Evolutionary conservation across 192 early-diverging fungal genomes (phyloP), one percentile per base, ranked within the genome.

Genomic region (Coemansia sp.): DNA sequence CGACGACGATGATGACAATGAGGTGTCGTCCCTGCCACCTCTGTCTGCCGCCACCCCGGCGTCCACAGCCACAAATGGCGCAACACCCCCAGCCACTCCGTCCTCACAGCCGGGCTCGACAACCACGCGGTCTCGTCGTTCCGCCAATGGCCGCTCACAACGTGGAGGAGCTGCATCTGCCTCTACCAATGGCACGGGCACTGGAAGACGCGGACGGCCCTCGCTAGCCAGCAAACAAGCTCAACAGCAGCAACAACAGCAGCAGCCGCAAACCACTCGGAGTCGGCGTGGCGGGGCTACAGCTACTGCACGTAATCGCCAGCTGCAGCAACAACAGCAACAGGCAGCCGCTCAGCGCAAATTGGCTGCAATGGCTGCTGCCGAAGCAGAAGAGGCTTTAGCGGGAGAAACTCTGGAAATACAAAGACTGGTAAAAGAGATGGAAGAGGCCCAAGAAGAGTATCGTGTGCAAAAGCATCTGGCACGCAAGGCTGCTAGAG

Each of bases 361-460:
- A n/a, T n/a, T n/a, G n/a, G n/a, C n/a, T n/a, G n/a, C n/a, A n/a
- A n/a, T n/a, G n/a, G n/a, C n/a, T n/a, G n/a, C n/a, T n/a, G n/a
- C n/a, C n/a, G n/a, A n/a, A n/a, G n/a, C n/a, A n/a, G n/a, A n/a
- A n/a, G n/a, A n/a, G n/a, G n/a, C n/a, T n/a, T n/a, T n/a, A n/a
- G n/a, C n/a, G n/a, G 46, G 23, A 14, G 51, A 32, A 24, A 17
- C 64, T 4, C 13, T 41, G 1, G 51, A 47, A 15, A 55, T 64
- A 2, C 41, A 43, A 19, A 30, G 25, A 2, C 50, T 57, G 6
- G 22, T 59, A 10, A 46, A 46, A 9, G 62, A 72, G 26, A 52
- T 72, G 34, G 57, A 60, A 29, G 62, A 72, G 10, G 60, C 60
- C 14, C 69, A 72, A 25, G 62, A 65, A 33, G 69, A 72, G 30